Evolutionary conservation across 2,329 filamentous ascomycete species (phyloP).

Genomic region (Aspergillus ochraceus): DNA sequence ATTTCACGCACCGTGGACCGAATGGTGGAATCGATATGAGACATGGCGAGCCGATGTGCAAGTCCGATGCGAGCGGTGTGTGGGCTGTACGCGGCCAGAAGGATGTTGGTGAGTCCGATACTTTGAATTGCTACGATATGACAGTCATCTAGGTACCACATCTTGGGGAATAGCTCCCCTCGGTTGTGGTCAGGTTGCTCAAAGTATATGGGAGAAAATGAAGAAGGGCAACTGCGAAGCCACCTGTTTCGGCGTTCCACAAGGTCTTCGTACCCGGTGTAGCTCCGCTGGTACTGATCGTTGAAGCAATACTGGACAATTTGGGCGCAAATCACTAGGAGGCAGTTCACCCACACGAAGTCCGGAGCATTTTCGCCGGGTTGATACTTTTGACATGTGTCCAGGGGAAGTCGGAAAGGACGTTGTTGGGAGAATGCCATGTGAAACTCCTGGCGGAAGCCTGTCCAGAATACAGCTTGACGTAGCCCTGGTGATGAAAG

Average conservation of each 20-base stretch:
- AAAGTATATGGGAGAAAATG: constrained; percentile 58
- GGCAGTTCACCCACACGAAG: constrained; percentile 51
- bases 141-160: constrained; percentile 56
- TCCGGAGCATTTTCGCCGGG: neutral
- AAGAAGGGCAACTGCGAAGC: constrained; percentile 37
- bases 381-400: neutral
- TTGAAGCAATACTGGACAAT: constrained; percentile 62
- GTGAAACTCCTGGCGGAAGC: constrained; percentile 49
- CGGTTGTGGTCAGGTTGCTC: constrained; percentile 33
- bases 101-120: constrained; percentile 53
- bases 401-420: constrained; percentile 20
- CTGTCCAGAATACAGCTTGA: constrained; percentile 16
- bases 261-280: constrained; percentile 43
- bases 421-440: constrained; percentile 42
- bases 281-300: constrained; percentile 31
- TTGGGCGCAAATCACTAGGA: constrained; percentile 60
- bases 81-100: constrained; percentile 58
- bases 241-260: constrained; percentile 41
- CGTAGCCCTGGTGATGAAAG: constrained; percentile 8
- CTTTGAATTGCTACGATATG: constrained; percentile 55
- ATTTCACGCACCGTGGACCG: constrained; percentile 16
- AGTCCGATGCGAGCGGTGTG: neutral
- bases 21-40: constrained; percentile 51
- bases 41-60: neutral
- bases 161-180: constrained; percentile 43